Evolutionary conservation across 108 stramenopile genomes (phyloP).

Genomic region (Cyclotella atomus): DNA sequence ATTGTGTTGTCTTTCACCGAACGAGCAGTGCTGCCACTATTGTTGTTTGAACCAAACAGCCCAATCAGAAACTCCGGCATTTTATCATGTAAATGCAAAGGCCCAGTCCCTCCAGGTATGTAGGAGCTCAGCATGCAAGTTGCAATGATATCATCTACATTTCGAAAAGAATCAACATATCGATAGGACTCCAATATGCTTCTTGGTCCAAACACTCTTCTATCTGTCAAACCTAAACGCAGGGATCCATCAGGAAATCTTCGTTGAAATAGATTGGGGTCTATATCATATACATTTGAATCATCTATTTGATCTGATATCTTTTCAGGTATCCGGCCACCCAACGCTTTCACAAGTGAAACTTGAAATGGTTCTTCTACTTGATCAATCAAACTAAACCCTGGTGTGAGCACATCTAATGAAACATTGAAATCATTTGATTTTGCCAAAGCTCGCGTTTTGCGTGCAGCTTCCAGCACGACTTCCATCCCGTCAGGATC

Average conservation of each 20-base stretch:
- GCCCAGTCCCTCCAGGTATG: constrained; percentile 68
- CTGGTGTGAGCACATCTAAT: constrained; percentile 61
- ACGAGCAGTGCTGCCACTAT: neutral
- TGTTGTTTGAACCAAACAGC: constrained; percentile 9
- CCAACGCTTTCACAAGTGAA: constrained; percentile 42
- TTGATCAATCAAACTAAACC: constrained; percentile 70
- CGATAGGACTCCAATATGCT: constrained; percentile 55
- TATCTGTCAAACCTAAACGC: constrained; percentile 68
- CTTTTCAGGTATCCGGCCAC: constrained; percentile 19
- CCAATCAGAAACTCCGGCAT: constrained; percentile 23
- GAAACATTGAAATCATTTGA: constrained; percentile 7
- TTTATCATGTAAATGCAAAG: constrained; percentile 24
- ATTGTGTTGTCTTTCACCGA: neutral
- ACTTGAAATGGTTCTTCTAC: constrained; percentile 48
- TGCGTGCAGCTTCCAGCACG: constrained; percentile 47
- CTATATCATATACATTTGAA: constrained; percentile 41
- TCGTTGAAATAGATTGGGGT: constrained; percentile 43
- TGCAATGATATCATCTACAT: constrained; percentile 60
- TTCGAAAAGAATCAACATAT: constrained; percentile 63
- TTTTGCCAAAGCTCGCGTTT: constrained; percentile 36
- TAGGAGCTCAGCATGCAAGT: constrained; percentile 65
- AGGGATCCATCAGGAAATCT: constrained; percentile 40
- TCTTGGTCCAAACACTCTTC: constrained; percentile 46
- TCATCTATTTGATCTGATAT: neutral
- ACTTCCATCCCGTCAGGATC: constrained; percentile 64